A percentile compares a stretch with the other conserved stretches of the same genome.
These are phyloP conservation scores for Annona squamosa DNA, from an alignment of 164 flowering plant species.

Conservation along the genomic window DNA sequence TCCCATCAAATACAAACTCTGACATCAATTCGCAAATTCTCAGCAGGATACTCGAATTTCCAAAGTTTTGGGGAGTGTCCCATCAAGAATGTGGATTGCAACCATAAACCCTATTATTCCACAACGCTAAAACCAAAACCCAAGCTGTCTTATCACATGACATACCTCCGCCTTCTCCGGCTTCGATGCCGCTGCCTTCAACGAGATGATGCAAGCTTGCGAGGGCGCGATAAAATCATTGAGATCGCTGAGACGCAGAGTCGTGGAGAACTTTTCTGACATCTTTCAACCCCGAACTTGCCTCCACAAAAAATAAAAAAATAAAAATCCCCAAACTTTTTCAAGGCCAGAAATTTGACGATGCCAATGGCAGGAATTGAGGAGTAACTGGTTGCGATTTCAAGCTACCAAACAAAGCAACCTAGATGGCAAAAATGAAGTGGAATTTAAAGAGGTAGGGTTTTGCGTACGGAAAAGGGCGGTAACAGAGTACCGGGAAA, in stretches of 20 bases:
- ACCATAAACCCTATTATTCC: too few species aligned
- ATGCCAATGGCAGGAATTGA: neutral
- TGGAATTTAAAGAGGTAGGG: neutral
- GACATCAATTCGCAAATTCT: too few species aligned
- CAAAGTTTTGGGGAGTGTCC: neutral
- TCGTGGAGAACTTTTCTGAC: slow-evolving; percentile 89
- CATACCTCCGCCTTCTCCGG: slow-evolving; percentile 23
- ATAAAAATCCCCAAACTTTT: too few species aligned
- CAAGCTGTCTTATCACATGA: neutral
- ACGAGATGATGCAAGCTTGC: slow-evolving; percentile 78
- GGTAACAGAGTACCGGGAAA: neutral
- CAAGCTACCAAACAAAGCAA: neutral
- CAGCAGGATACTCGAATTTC: neutral
- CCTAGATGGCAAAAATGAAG: neutral
- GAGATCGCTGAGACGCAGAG: slow-evolving; percentile 71
- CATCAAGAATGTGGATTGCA: neutral
- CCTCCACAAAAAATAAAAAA: neutral
- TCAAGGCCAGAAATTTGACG: neutral
- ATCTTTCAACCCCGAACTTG: slow-evolving; percentile 20
- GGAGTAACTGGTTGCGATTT: neutral
- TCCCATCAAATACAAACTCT: too few species aligned
- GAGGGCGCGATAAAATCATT: slow-evolving; percentile 95
- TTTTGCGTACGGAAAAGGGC: neutral
- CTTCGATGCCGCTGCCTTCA: slow-evolving; percentile 38
- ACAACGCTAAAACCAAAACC: neutral